Evolutionary conservation across 2,329 filamentous ascomycete genomes (phyloP).

Genomic region (Nemania abortiva): DNA sequence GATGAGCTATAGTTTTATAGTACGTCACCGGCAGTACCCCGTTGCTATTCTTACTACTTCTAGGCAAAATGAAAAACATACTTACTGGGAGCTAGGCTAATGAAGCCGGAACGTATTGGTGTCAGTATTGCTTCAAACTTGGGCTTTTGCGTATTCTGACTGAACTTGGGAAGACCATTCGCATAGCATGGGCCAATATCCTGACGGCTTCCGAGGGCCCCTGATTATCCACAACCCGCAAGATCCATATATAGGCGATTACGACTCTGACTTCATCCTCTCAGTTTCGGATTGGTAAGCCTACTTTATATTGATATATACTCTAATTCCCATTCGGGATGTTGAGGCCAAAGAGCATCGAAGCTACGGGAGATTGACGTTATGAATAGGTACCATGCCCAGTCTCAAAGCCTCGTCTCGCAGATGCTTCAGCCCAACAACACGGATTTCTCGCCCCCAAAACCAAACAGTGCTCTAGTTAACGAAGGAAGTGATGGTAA

Average conservation of each 20-base stretch:
- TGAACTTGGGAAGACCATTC: conserved; percentile 63
- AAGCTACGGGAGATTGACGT: background rate
- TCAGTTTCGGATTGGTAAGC: conserved; percentile 68
- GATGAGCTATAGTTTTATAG: conserved; percentile 70
- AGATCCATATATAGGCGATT: conserved; percentile 64
- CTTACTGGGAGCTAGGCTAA: conserved; percentile 51
- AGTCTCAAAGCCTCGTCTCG: conserved; percentile 54
- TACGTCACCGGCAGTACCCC: conserved; percentile 46
- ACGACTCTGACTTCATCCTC: conserved; percentile 70
- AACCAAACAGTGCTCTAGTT: conserved; percentile 57
- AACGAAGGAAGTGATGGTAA: conserved; percentile 58
- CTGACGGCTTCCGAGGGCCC: conserved; percentile 73
- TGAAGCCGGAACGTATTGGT: conserved; percentile 61
- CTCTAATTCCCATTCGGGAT: conserved; percentile 48
- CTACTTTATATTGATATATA: conserved; percentile 16
- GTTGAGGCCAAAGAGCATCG: conserved; percentile 55
- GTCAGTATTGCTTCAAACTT: conserved; percentile 45
- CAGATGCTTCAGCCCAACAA: conserved; percentile 58
- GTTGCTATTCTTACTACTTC: no score
- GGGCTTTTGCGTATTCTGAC: conserved; percentile 31
- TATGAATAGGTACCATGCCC: conserved; percentile 56
- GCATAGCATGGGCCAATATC: conserved; percentile 73
- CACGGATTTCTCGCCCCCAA: conserved; percentile 55
- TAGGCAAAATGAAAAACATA: background rate
- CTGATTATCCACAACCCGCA: conserved; percentile 70